These are phyloP conservation scores for Rhizopogon salebrosus DNA, from an alignment of 768 basidiomycete genomes.

Conservation along the genomic window DNA sequence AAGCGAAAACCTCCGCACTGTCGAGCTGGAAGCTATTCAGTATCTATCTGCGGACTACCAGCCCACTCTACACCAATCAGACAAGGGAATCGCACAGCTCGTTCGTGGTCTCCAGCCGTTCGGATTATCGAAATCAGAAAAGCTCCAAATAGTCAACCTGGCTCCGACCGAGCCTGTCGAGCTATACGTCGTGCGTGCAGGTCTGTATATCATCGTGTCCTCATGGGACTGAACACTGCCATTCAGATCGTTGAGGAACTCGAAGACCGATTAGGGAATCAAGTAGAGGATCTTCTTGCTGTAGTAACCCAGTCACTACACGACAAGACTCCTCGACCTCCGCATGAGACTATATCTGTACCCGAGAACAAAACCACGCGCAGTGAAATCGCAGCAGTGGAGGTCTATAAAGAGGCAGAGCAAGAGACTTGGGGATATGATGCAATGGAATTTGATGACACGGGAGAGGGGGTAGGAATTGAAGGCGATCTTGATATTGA, in stretches of 20 bases:
- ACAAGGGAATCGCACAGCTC: conserved; percentile 58
- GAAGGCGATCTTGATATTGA: conserved; percentile 72
- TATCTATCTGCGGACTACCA: conserved; percentile 76
- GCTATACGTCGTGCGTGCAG: conserved; percentile 73
- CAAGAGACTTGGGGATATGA: conserved; percentile 29
- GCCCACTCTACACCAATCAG: conserved; percentile 61
- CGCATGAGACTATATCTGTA: not conserved
- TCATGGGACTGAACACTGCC: not conserved
- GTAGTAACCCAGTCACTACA: conserved; percentile 44
- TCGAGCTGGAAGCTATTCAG: conserved; percentile 85
- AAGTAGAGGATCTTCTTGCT: conserved; percentile 61
- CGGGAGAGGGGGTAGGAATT: conserved; percentile 58
- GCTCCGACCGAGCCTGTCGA: conserved; percentile 79
- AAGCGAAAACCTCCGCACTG: conserved; percentile 76
- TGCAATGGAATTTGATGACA: conserved; percentile 53
- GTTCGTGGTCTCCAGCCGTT: conserved; percentile 62
- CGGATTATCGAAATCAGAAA: conserved; percentile 85
- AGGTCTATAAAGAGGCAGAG: conserved; percentile 17
- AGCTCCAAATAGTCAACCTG: conserved; percentile 88
- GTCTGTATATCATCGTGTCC: not conserved
- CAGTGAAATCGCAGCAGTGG: conserved; percentile 2
- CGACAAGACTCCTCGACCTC: not conserved
- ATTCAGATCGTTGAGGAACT: conserved; percentile 85
- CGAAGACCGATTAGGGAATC: conserved; percentile 72
- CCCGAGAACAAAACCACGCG: not conserved